Percentiles rank a stretch among this genome's conserved stretches.
Evolutionary conservation across 2,329 filamentous ascomycete species (phyloP).

Genomic region (Cercospora sp.): DNA sequence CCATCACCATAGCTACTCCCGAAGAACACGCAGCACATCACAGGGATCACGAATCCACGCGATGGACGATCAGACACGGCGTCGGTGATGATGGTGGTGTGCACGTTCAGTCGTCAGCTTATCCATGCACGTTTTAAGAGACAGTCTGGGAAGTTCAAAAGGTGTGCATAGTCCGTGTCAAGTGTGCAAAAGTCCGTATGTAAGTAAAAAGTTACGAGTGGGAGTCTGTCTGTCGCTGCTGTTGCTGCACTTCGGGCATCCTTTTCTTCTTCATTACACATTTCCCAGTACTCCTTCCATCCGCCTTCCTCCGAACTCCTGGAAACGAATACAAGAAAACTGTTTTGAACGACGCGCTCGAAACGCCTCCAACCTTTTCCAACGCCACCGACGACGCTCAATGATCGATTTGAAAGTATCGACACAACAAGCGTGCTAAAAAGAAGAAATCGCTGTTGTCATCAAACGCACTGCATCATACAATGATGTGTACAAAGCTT

Average conservation of each 20-base stretch:
- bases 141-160: background rate
- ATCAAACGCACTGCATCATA: conserved; percentile 10
- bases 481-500: conserved; percentile 13
- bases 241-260: background rate
- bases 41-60: background rate
- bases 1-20: conserved; percentile 15
- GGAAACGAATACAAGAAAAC: conserved; percentile 1
- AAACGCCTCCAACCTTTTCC: background rate
- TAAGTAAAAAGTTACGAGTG: conserved; percentile 3
- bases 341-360: background rate
- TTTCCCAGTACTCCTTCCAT: background rate
- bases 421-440: conserved; percentile 2
- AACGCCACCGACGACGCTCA: background rate
- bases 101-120: background rate
- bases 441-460: conserved; percentile 2
- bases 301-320: background rate
- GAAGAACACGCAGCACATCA: conserved; percentile 9
- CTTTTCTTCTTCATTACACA: conserved; percentile 10
- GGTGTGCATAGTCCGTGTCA: background rate
- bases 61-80: background rate
- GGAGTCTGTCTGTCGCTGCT: conserved; percentile 4
- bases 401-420: background rate
- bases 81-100: background rate
- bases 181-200: background rate
- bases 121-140: background rate